Evolutionary conservation across 805 yeast genomes (phyloP), one percentile per base, ranked within the genome.

Genomic region (Kuraishia capsulata): DNA sequence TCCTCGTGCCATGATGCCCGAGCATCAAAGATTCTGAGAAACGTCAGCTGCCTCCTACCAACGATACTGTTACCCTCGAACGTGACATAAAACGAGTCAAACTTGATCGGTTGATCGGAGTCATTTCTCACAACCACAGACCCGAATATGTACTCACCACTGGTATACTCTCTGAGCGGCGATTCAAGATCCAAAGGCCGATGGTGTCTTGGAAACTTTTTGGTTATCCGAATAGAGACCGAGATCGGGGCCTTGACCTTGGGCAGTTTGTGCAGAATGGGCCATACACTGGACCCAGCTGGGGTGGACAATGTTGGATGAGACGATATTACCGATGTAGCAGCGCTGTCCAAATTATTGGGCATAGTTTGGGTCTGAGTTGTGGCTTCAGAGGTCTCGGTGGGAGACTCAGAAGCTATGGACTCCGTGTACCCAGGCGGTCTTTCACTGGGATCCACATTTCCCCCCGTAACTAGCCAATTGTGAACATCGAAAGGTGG

Each of bases 401-500:
- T n/a, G n/a, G n/a, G n/a, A n/a, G n/a, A n/a, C n/a, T n/a, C n/a
- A n/a, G n/a, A n/a, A n/a, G n/a, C n/a, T n/a, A n/a, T n/a, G n/a
- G n/a, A n/a, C n/a, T n/a, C n/a, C n/a, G n/a, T n/a, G n/a, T n/a
- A n/a, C n/a, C n/a, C n/a, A n/a, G n/a, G n/a, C n/a, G n/a, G n/a
- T n/a, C n/a, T n/a, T n/a, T n/a, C n/a, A n/a, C n/a, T n/a, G n/a
- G n/a, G n/a, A n/a, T n/a, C n/a, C n/a, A n/a, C n/a, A n/a, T n/a
- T n/a, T n/a, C n/a, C 45, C 39, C 54, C 38, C 36, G 53, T 54
- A 29, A 54, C 40, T 39, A 52, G 33, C 34, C 45, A 68, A 46
- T 74, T 77, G 48, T 76, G 78, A 78, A 80, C 74, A 44, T 78
- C 82, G 49, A 78, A 80, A 0, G 85, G 76, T 0, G 86, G 88